Percentiles rank a stretch among this genome's conserved stretches.
These are phyloP conservation scores for Leccinellum luteum DNA, from an alignment of 768 basidiomycete genomes.

Conservation along the genomic window DNA sequence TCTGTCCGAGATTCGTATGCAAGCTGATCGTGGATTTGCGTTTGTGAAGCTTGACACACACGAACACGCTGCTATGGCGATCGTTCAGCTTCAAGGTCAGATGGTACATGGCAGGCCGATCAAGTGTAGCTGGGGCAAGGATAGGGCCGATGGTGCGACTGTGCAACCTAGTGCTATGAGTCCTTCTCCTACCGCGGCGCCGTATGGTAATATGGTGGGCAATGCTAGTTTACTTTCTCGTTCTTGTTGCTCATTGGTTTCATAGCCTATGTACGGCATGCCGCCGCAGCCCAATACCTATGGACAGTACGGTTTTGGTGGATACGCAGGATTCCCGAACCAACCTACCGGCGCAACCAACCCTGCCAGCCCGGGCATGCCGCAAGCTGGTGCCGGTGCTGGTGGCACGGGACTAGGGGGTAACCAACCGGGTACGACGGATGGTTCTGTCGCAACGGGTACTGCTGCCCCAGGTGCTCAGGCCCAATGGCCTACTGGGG, in stretches of 20 bases:
- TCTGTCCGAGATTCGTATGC: conserved; percentile 98
- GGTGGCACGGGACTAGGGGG: conserved; percentile 55
- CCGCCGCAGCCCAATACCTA: conserved; percentile 81
- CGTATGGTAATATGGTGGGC: conserved; percentile 77
- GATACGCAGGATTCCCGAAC: conserved; percentile 68
- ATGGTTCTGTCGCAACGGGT: conserved; percentile 47
- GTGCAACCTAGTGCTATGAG: conserved; percentile 53
- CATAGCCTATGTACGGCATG: conserved; percentile 86
- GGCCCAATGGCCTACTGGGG: conserved; percentile 74
- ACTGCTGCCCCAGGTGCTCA: conserved; percentile 58
- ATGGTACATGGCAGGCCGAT: conserved; percentile 96
- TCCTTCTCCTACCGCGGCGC: conserved; percentile 57
- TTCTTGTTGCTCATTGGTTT: background rate
- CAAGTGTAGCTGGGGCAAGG: conserved; percentile 99
- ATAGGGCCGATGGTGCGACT: conserved; percentile 72
- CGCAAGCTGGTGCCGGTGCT: conserved; percentile 55
- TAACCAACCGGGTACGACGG: conserved; percentile 55
- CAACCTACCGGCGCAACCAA: conserved; percentile 51
- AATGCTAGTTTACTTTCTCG: background rate
- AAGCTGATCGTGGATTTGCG: conserved; percentile 97
- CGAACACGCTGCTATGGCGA: conserved; percentile 97
- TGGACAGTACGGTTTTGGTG: conserved; percentile 71
- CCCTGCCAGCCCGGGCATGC: conserved; percentile 42
- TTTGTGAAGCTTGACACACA: conserved; percentile 99
- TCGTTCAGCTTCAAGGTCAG: conserved; percentile 94